Evolutionary conservation across 2,329 filamentous ascomycete genomes (phyloP), one percentile per base, ranked within the genome.

Genomic region (Rhynchosporium graminicola): DNA sequence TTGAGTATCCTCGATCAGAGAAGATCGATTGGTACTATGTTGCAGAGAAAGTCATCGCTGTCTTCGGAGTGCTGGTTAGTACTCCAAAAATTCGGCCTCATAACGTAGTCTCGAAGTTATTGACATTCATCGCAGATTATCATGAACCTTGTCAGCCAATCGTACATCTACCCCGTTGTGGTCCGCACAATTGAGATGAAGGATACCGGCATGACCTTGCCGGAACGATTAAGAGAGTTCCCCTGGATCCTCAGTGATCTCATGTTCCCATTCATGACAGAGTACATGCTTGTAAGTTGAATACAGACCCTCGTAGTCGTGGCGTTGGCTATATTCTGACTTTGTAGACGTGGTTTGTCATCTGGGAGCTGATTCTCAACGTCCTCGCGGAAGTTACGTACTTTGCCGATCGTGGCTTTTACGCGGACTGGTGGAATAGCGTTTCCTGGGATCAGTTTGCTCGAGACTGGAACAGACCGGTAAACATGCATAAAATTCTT

Each of bases 101-200:
- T 20, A 4, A 10, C 4, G 5, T 2, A 12, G 2, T 29, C 31
- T 51, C 5, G 10, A 7, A 13, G 31, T 10, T 43, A 12, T 45
- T 59, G 31, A 59, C 15, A 5, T 12, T 15, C 3, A 7, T 59
- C 8, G 38, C 10, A 59, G 57, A 13, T 88, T 70, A 85, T 92
- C 65, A 93, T 93, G 90, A 88, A 91, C 65, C 85, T 91, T 72
- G 80, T 93, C 57, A 89, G 87, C 0, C 89, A 93, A 76, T 83
- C 87, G 28, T 91, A 85, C 70, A 91, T 93, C 67, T 92, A 91
- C 71, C 90, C 90, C 0, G 84, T 91, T 0, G 87, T 92, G 1
- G 82, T 89, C 72, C 79, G 84, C 68, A 86, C 87, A 0, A 76
- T 90, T 38, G 78, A 79, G 63, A 87, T 89, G 82, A 90, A 89